Conservation (phyloP, 306 rosid species). For the Acacia crassicarpa region DNA sequence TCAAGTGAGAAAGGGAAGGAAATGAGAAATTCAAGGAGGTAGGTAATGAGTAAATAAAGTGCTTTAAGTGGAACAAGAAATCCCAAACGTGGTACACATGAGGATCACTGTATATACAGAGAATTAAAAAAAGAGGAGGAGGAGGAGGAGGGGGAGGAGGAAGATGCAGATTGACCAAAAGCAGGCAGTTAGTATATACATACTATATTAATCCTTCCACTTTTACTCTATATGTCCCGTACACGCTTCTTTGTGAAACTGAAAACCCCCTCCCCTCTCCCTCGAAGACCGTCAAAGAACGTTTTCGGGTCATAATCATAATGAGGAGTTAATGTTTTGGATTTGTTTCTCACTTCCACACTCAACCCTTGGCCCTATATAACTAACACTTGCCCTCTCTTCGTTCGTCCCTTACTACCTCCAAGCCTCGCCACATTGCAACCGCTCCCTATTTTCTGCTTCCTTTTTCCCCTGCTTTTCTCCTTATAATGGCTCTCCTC, state of each 20-base stretch:
- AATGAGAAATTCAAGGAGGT: not conserved
- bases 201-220: not conserved
- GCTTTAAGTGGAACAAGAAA: not conserved
- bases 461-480: not conserved
- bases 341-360: not conserved
- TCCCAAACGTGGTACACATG: constrained; percentile 18
- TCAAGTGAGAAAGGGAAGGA: not conserved
- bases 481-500: not conserved
- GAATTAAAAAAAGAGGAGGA: not conserved
- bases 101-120: not conserved
- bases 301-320: not conserved
- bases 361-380: not conserved
- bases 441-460: not conserved
- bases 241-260: constrained; percentile 22
- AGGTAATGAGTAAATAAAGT: not conserved
- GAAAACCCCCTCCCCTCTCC: not conserved
- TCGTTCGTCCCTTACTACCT: not conserved
- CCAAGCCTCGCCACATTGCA: not conserved
- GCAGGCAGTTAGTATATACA: not conserved
- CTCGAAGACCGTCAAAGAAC: not conserved
- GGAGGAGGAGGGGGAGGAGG: not conserved
- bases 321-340: not conserved
- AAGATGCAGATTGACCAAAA: constrained; percentile 20
- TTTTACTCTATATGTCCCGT: constrained; percentile 1
- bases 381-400: not conserved